Evolutionary conservation across 1,139 yeast species (phyloP), one percentile per base, ranked within the genome.

Genomic region (Hansenula anomala): DNA sequence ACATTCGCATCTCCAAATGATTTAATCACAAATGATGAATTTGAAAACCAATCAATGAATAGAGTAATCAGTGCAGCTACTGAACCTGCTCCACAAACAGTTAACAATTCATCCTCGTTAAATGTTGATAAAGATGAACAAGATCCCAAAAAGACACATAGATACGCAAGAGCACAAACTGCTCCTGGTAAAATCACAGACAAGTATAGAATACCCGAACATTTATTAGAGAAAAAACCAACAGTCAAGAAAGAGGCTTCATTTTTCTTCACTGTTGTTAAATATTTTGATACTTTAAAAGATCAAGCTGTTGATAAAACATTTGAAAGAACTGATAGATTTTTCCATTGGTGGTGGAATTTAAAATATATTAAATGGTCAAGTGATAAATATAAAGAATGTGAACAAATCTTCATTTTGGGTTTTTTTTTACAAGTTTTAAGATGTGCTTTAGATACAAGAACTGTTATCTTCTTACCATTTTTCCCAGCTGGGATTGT

Each of bases 401-500:
- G 49, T 44, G 51, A 48, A 30, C 38, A 45, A 23, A 24, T 36
- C 4, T 34, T 29, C 17, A 36, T 39, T 16, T 13, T 46, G 20
- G 54, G 54, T 12, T 37, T 36, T 14, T 20, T 46, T 6, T 37
- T 50, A 23, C 53, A 47, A 32, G 36, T 48, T 7, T 13, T 48
- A 3, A 40, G 49, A 27, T 39, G 40, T 19, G 45, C 44, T 29
- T 29, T 45, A 14, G 44, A 45, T 33, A 50, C 54, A 4, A 44
- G 52, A 35, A 28, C 45, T 7, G 45, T 48, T 4, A 13, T 50
- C 1, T 42, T 50, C 18, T 28, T 50, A 7, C 51, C 52, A 3
- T 46, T 46, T 30, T 50, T 48, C 44, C 54, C 54, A 2, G 46
- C 37, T 14, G 54, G 53, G 28, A 46, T 48, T 20, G 53, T 44